These are phyloP conservation scores for Narthecium ossifragum DNA, from an alignment of 106 monocot species.

Conservation along the genomic window DNA sequence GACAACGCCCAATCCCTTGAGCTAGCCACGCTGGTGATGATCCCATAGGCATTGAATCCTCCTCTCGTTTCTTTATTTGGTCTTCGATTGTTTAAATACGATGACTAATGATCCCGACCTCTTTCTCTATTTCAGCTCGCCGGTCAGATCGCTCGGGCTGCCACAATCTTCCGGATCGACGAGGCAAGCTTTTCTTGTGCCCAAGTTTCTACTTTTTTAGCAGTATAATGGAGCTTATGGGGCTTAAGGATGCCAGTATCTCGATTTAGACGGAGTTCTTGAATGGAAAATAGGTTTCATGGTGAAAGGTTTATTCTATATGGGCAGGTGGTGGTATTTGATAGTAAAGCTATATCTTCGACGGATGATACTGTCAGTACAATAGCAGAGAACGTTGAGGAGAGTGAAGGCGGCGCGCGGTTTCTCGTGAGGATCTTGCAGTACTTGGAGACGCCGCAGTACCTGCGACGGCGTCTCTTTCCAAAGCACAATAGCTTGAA, in stretches of 20 bases:
- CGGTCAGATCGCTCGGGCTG: slow-evolving; percentile 89
- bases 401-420: slow-evolving; percentile 50
- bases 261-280: background rate
- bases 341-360: slow-evolving; percentile 38
- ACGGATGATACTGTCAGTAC: slow-evolving; percentile 17
- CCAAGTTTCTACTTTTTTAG: too few relatives aligned
- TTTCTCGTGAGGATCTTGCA: slow-evolving; percentile 72
- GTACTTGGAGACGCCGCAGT: slow-evolving; percentile 95
- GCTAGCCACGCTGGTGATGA: slow-evolving; percentile 90
- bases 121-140: slow-evolving; percentile 42
- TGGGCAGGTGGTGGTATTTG: slow-evolving; percentile 82
- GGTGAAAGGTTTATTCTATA: slow-evolving; percentile 6
- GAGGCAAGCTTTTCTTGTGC: slow-evolving; percentile 52
- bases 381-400: slow-evolving; percentile 11
- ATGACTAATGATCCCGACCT: background rate
- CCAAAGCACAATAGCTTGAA: slow-evolving; percentile 75
- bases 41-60: slow-evolving; percentile 20
- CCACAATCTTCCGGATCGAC: slow-evolving; percentile 84
- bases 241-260: too few relatives aligned
- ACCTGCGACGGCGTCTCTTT: slow-evolving; percentile 72
- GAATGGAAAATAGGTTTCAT: background rate
- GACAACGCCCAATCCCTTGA: slow-evolving; percentile 96
- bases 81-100: background rate
- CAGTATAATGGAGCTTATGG: background rate
- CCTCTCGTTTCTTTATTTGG: background rate